Percentiles rank a stretch among this genome's conserved stretches.
These are phyloP conservation scores for Gnomoniopsis sp. DNA, from an alignment of 2,329 filamentous ascomycete genomes.

Conservation along the genomic window DNA sequence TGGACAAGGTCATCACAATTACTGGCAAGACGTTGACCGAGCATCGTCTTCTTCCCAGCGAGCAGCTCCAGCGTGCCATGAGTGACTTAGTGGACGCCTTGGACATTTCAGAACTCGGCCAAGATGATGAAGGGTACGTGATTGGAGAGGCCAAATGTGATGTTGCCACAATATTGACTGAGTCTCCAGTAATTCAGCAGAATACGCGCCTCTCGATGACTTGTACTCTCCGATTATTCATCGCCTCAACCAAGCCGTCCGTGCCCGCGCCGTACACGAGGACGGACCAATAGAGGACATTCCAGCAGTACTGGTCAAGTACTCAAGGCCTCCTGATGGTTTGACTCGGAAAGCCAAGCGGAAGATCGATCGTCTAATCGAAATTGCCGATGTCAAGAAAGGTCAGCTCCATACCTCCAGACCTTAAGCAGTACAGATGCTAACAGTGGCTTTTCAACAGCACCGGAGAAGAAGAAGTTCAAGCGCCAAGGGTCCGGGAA, in stretches of 20 bases:
- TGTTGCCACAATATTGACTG: background rate
- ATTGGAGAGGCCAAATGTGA: background rate
- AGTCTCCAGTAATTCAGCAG: slow-evolving; percentile 37
- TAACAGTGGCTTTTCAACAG: slow-evolving; percentile 34
- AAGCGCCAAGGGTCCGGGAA: slow-evolving; percentile 70
- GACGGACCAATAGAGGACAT: slow-evolving; percentile 59
- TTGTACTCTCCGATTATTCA: slow-evolving; percentile 85
- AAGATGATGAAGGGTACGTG: slow-evolving; percentile 70
- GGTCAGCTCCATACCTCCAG: slow-evolving; percentile 39
- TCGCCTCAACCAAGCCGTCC: slow-evolving; percentile 80
- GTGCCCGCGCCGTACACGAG: slow-evolving; percentile 74
- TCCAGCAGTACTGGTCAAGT: slow-evolving; percentile 65
- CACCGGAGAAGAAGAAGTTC: slow-evolving; percentile 75
- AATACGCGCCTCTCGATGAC: slow-evolving; percentile 77
- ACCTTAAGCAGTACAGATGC: background rate
- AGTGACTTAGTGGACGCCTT: slow-evolving; percentile 88
- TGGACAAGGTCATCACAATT: slow-evolving; percentile 85
- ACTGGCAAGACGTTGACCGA: slow-evolving; percentile 76
- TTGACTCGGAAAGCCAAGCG: slow-evolving; percentile 55
- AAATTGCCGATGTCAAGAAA: slow-evolving; percentile 78
- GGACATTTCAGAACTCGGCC: slow-evolving; percentile 72
- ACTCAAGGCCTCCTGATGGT: slow-evolving; percentile 67
- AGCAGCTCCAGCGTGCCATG: slow-evolving; percentile 77
- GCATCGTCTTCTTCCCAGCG: slow-evolving; percentile 77
- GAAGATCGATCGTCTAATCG: slow-evolving; percentile 62